Evolutionary conservation across 2,329 filamentous ascomycete genomes (phyloP), one percentile per base, ranked within the genome.

Genomic region (Talaromyces atroroseus): DNA sequence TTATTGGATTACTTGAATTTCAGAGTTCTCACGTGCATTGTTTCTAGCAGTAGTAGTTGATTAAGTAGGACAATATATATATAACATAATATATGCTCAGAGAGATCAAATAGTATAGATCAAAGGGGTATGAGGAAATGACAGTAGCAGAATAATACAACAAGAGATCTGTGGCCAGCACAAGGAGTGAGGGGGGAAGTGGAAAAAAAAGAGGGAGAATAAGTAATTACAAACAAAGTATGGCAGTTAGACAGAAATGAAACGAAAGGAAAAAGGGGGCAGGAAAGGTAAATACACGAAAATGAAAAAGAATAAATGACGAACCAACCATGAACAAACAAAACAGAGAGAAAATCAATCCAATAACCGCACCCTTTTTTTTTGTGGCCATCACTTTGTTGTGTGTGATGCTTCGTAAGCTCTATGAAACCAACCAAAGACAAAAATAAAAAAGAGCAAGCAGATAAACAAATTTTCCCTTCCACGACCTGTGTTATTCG

Each of bases 281-380:
- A 63, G 62, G 68, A 65, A 73, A 74, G 65, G 62, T 62, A 64
- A 62, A 54, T 58, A 59, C 64, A 81, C 75, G 77, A 79, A 72
- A 68, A 78, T 80, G 79, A 67, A 76, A 58, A 62, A 63, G 62
- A 56, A 55, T 36, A 58, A 62, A 52, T 14, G 38, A 42, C 44
- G 49, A 57, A 42, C 36, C 5, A 40, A n/a, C n/a, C n/a, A n/a
- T n/a, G n/a, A n/a, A 44, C 18, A 44, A 20, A 21, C 40, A 44
- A 12, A 16, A 46, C 18, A 32, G 52, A 55, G 5, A 12, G 6
- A 49, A 49, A 32, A 29, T 10, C 24, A 49, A 36, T 32, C 47
- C 18, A 44, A 18, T 18, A 44, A 44, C 65, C 65, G 64, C 63
- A 62, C 63, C 62, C 65, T 58, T 61, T 63, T 60, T 50, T 57